These are phyloP conservation scores for Aspergillus homomorphus DNA, from an alignment of 495 filamentous ascomycete genomes.

Conservation along the genomic window DNA sequence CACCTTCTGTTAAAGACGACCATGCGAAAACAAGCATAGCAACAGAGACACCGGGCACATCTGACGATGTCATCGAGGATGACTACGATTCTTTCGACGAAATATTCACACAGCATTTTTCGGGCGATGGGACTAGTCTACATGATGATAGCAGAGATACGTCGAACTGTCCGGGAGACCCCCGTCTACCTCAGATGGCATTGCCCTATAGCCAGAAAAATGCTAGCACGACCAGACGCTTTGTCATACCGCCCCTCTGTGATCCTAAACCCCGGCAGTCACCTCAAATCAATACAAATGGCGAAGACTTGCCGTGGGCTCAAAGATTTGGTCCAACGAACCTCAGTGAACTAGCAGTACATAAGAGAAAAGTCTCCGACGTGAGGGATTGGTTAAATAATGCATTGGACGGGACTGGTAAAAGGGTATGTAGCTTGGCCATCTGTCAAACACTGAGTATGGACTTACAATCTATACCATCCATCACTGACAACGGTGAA, in stretches of 20 bases:
- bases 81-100: slow-evolving; percentile 50
- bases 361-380: slow-evolving; percentile 89
- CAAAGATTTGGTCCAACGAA: slow-evolving; percentile 72
- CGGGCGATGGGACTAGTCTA: slow-evolving; percentile 3
- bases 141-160: slow-evolving; percentile 6
- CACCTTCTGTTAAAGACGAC: not conserved
- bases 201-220: slow-evolving; percentile 6
- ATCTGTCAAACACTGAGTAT: not conserved
- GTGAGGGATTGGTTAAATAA: slow-evolving; percentile 77
- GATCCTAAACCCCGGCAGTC: not conserved
- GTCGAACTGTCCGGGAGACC: not conserved
- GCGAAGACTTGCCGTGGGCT: slow-evolving; percentile 66
- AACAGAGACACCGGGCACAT: slow-evolving; percentile 24
- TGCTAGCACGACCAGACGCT: slow-evolving; percentile 24
- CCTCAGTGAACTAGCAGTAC: slow-evolving; percentile 82
- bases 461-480: not conserved
- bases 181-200: not conserved
- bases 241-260: slow-evolving; percentile 17
- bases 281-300: not conserved
- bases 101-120: slow-evolving; percentile 31
- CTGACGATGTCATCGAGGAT: slow-evolving; percentile 50
- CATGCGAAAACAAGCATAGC: not conserved
- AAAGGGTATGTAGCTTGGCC: slow-evolving; percentile 30
- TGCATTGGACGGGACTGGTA: slow-evolving; percentile 58
- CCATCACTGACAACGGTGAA: slow-evolving; percentile 40